Evolutionary conservation across 306 rosid genomes (phyloP), one percentile per base, ranked within the genome.

Genomic region (Quercus variabilis): DNA sequence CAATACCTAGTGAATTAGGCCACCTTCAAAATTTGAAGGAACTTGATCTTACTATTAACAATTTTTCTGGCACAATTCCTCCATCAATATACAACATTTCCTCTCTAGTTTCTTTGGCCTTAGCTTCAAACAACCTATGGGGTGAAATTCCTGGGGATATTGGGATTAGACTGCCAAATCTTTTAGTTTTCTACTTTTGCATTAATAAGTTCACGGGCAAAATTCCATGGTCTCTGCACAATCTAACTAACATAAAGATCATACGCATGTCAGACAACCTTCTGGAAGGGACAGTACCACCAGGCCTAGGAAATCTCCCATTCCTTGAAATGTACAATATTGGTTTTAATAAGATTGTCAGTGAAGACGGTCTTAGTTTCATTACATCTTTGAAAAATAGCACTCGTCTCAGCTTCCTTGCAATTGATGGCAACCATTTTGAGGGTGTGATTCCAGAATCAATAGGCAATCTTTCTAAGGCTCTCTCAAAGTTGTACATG

Each of bases 221-320:
- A 31, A 88, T 93, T 81, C 98, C 98, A 1, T 84, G 79, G 23
- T 93, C 98, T 23, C 69, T 93, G 56, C 92, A 91, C 69, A 93
- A 93, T 31, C 90, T 91, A 67, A 86, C 93, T 9, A 85, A 87
- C 28, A 90, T 90, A 63, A 31, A 69, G 71, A 51, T 83, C 57
- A 87, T 93, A 17, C 78, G 93, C 0, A 82, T 91, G 81, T 87
- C 83, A 1, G 25, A 67, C 69, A 93, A 90, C 76, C 73, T 68
- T 43, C 75, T 87, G 20, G 93, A 89, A 79, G 97, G 97, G 25
- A 80, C 87, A 5, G 86, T 91, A 51, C 95, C 97, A 71, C 91
- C 93, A 12, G 97, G 95, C 51, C 81, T 93, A 14, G 97, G 90
- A 74, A 93, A 93, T 68, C 79, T 92, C 7, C 95, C 91, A 19